Conservation (phyloP, 1,139 yeast genomes). For the Diutina siamensis region DNA sequence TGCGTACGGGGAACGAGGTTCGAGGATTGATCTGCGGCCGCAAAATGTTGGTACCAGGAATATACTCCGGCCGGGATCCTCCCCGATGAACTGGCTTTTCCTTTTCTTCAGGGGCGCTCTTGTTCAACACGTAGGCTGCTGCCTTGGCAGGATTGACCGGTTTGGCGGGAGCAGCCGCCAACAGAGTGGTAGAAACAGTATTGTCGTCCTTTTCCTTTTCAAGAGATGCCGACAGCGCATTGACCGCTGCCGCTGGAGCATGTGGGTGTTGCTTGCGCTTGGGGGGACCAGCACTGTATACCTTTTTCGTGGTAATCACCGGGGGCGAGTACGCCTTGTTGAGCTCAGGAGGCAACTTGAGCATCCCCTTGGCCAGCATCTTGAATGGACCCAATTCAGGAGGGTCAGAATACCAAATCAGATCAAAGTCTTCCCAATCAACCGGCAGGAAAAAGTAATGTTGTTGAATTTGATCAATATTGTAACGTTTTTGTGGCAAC, state of each 20-base stretch:
- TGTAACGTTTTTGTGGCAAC: conserved; percentile 32
- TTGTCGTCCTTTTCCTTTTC: background rate
- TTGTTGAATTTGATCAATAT: conserved; percentile 24
- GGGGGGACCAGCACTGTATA: background rate
- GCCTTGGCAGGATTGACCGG: conserved; percentile 29
- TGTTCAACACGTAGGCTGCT: conserved; percentile 33
- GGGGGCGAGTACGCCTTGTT: conserved; percentile 4
- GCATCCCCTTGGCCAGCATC: conserved; percentile 15
- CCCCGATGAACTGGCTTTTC: conserved; percentile 8
- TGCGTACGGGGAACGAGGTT: conserved; percentile 1
- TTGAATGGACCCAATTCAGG: conserved; percentile 66
- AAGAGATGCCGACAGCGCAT: background rate
- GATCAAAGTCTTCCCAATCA: conserved; percentile 51
- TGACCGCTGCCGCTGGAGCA: background rate
- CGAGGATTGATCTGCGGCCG: conserved; percentile 37
- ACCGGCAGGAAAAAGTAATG: conserved; percentile 65
- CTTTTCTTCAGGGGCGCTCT: conserved; percentile 12
- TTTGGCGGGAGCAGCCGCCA: background rate
- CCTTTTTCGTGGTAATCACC: conserved; percentile 4
- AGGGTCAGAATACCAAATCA: conserved; percentile 59
- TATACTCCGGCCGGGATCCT: conserved; percentile 22
- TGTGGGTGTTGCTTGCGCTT: background rate
- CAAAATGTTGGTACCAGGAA: conserved; percentile 49
- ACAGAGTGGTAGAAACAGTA: background rate
- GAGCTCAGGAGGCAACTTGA: conserved; percentile 7